Conservation (phyloP, 2,329 filamentous ascomycete genomes). For the Huntiella omanensis region DNA sequence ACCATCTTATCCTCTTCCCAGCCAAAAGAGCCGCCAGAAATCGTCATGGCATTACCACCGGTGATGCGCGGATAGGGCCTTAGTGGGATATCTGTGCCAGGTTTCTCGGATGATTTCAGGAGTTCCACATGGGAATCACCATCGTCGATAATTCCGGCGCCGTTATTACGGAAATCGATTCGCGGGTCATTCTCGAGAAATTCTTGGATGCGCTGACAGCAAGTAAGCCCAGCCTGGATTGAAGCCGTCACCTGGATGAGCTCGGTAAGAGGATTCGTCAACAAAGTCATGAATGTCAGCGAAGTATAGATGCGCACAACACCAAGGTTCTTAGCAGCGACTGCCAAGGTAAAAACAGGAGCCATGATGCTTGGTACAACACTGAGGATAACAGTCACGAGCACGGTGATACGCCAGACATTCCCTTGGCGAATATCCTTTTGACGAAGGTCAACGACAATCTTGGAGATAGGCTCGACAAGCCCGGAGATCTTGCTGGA, state of each 20-base stretch:
- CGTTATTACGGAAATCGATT: constrained; percentile 7
- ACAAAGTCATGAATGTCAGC: constrained; percentile 15
- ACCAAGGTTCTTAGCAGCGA: constrained; percentile 18
- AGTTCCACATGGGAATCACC: neutral
- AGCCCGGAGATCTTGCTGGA: constrained; percentile 16
- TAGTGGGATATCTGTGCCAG: neutral
- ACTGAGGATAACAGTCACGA: constrained; percentile 19
- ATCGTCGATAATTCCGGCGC: neutral
- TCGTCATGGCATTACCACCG: constrained; percentile 2
- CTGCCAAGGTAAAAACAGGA: constrained; percentile 17
- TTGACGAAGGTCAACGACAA: constrained; percentile 16
- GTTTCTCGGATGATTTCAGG: neutral
- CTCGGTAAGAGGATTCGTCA: constrained; percentile 12
- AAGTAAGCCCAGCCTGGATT: constrained; percentile 11
- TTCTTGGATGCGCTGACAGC: constrained; percentile 10
- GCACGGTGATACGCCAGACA: constrained; percentile 17
- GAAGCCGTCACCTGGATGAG: constrained; percentile 13
- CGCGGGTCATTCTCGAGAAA: constrained; percentile 10
- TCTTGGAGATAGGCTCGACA: constrained; percentile 13
- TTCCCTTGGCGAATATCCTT: constrained; percentile 17
- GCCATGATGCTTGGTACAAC: constrained; percentile 18
- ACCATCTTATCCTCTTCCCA: constrained; percentile 14
- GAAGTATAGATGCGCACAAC: constrained; percentile 20
- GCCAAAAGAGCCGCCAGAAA: constrained; percentile 12
- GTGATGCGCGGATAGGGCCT: neutral